Percentiles rank a stretch among this genome's conserved stretches.
phyloP scores from a whole-genome alignment of 208 protist genomes.

The Crithidia acanthocephali region DNA sequence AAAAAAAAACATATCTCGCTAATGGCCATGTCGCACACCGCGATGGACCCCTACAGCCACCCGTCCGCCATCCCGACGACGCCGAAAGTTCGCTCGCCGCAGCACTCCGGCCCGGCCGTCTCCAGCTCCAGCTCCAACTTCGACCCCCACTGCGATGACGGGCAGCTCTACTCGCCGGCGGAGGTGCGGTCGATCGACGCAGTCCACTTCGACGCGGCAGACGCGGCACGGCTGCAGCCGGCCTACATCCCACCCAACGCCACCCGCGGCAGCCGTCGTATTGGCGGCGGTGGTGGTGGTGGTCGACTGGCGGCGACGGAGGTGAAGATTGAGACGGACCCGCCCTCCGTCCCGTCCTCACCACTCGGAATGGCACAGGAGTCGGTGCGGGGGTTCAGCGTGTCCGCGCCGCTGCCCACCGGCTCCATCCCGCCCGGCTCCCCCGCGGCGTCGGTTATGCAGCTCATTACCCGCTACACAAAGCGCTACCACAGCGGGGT shows the following conservation, averaged over 20 bases:
- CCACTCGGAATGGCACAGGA: conserved; percentile 6
- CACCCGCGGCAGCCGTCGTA: neutral
- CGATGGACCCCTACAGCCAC: conserved; percentile 14
- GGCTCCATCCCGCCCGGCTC: neutral
- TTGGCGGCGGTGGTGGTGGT: neutral
- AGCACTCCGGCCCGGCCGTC: neutral
- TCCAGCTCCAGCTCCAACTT: conserved; percentile 23
- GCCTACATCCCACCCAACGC: neutral
- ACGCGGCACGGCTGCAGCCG: neutral
- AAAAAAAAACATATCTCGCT: neutral
- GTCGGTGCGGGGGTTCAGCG: conserved; percentile 4
- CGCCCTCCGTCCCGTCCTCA: conserved; percentile 3
- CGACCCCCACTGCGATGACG: conserved; percentile 2
- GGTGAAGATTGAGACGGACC: conserved; percentile 21
- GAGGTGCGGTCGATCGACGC: conserved; percentile 10
- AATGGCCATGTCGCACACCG: too few species aligned
- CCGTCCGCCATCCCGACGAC: conserved; percentile 3
- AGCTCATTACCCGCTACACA: conserved; percentile 22
- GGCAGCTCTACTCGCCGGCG: conserved; percentile 19
- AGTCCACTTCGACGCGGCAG: conserved; percentile 5
- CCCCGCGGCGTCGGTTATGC: neutral
- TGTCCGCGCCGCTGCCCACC: neutral
- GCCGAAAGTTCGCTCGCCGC: neutral
- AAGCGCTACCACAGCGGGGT: conserved; percentile 27
- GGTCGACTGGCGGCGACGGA: conserved; percentile 4